Evolutionary conservation across 1,139 yeast genomes (phyloP), one percentile per base, ranked within the genome.

Genomic region (Taphrina betulina): DNA sequence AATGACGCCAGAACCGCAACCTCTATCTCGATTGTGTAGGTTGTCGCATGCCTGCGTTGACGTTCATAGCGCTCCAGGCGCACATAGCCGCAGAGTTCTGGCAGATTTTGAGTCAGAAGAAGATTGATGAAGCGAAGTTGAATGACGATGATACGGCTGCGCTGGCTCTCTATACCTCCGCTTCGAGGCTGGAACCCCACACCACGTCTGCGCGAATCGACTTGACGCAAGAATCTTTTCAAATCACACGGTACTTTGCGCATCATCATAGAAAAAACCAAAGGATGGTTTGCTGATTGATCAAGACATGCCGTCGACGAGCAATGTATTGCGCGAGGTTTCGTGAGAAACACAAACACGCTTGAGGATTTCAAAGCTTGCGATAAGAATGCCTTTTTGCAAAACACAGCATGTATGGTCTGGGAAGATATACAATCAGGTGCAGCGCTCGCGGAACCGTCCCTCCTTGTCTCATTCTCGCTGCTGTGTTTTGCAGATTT

Each of bases 21-120:
- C n/a, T n/a, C n/a, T n/a, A n/a, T n/a, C n/a, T n/a, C n/a, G n/a
- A n/a, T n/a, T n/a, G n/a, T n/a, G n/a, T n/a, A n/a, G n/a, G n/a
- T n/a, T n/a, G n/a, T 26, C 12, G 31, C 23, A 46, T 46, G 53
- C 34, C 28, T 16, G n/a, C 60, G 2, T 31, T 60, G 34, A 63
- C 74, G 61, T 82, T 75, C 68, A 75, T 79, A 0, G 78, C 86
- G 0, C 71, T 82, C 23, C 81, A 78, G 60, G 83, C 95, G 1
- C 85, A 85, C 67, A 81, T 85, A 31, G 96, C 90, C 65, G 80
- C 95, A 0, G 80, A 95, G 0, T 92, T 92, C 69, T 92, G 92
- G 72, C 82, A 83, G 42, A 79, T 78, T 62, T 75, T 92, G 19
- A 77, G 92, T 0, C 78, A 78, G 53, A 69, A 79, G 63, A 88